Evolutionary conservation across 176 grass and related monocot genomes (phyloP).

Genomic region (Panicum miliaceum): DNA sequence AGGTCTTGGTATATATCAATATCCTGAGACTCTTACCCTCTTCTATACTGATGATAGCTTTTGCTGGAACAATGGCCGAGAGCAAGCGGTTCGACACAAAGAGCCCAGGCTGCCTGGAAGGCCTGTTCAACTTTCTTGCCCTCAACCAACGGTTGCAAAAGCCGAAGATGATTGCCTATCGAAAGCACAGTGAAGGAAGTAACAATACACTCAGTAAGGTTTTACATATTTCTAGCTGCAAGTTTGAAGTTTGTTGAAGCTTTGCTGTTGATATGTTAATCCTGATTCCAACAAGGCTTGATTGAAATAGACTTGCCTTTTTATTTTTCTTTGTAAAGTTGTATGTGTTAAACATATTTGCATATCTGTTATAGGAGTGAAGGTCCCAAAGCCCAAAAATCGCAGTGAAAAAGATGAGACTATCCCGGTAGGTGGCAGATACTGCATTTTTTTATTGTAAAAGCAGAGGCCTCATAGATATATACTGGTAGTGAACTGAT

Average conservation of each 20-base stretch:
- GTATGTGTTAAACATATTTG: background rate
- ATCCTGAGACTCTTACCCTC: background rate
- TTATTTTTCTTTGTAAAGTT: slow-evolving; percentile 16
- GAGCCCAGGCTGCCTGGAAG: slow-evolving; percentile 58
- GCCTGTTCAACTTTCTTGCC: slow-evolving; percentile 68
- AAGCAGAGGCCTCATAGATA: background rate
- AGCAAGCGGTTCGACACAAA: slow-evolving; percentile 29
- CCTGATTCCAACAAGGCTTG: slow-evolving; percentile 18
- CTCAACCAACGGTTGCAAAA: slow-evolving; percentile 57
- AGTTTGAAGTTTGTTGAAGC: background rate
- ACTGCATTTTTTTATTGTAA: slow-evolving; percentile 20
- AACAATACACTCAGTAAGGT: slow-evolving; percentile 53
- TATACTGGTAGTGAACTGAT: background rate
- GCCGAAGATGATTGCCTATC: slow-evolving; percentile 52
- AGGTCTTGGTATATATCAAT: background rate
- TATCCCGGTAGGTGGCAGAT: slow-evolving; percentile 37
- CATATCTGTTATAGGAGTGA: slow-evolving; percentile 52
- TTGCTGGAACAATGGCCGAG: slow-evolving; percentile 48
- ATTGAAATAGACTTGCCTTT: background rate
- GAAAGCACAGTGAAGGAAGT: slow-evolving; percentile 44
- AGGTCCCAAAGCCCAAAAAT: slow-evolving; percentile 48
- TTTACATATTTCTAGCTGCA: slow-evolving; percentile 28
- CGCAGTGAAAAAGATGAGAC: slow-evolving; percentile 41
- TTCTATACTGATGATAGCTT: slow-evolving; percentile 21
- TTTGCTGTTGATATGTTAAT: background rate